A percentile compares a stretch with the other conserved stretches of the same genome.
Conservation (phyloP, 2,329 filamentous ascomycete genomes). For the Hymenoscyphus scutula region DNA sequence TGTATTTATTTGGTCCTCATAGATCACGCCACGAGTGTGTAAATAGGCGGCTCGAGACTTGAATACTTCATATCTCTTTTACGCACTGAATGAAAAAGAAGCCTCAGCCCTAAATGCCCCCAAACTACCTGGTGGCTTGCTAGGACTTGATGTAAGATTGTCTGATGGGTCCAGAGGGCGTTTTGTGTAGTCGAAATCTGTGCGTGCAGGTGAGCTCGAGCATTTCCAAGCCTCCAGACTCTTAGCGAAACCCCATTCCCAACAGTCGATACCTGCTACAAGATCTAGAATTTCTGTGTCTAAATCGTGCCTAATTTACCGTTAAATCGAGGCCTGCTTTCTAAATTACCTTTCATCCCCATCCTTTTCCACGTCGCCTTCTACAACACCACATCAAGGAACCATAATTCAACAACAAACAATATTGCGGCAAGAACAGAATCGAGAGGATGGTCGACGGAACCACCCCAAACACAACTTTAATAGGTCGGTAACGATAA, state of each 20-base stretch:
- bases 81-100: background rate
- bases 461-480: background rate
- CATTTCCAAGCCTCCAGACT: background rate
- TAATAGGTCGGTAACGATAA: background rate
- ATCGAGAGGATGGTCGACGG: background rate
- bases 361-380: background rate
- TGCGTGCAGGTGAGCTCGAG: background rate
- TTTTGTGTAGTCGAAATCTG: background rate
- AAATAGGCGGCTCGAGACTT: background rate
- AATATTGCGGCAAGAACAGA: background rate
- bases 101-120: background rate
- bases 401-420: background rate
- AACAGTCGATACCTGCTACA: background rate
- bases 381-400: too few relatives aligned
- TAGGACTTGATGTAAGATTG: background rate
- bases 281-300: background rate
- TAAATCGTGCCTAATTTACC: background rate
- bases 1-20: background rate
- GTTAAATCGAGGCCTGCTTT: background rate
- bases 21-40: background rate
- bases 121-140: background rate
- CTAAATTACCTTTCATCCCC: background rate
- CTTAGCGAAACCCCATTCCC: background rate
- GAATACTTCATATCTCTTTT: background rate
- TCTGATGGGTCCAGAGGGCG: background rate